Base-by-base conservation (phyloP, 495 filamentous ascomycete genomes). In the Penicillium lividum region DNA sequence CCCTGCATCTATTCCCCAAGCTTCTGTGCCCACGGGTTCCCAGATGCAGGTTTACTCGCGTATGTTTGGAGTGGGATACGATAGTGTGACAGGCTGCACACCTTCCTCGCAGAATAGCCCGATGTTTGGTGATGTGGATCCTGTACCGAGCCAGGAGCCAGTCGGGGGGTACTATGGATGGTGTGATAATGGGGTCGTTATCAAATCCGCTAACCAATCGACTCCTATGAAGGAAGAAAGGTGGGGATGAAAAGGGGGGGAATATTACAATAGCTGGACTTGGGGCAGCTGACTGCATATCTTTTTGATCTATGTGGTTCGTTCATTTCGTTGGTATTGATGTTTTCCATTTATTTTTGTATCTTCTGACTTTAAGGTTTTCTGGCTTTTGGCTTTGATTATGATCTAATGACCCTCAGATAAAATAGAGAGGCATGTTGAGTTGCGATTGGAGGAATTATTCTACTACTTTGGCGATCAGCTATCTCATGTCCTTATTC, bases 11-110 rank as follows among this genome's bases (percentile, higher is more conserved):
- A 22, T 22, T 22, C 22, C 22, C 22, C 22, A 22, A 22, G 22
- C 2, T 22, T 2, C 22, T 22, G 22, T 22, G 22, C 22, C 22
- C 22, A 22, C 2, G 22, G 22, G 22, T 2, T 22, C 22, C 22
- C 22, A 22, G 2, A 22, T 22, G 22, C 22, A 22, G 22, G 22
- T 22, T 22, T 22, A 22, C 22, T 22, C 22, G 22, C 22, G 22
- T 22, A 22, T 22, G 2, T 22, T 22, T 22, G 22, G 22, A 22
- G 22, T 22, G 22, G 64, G 68, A 51, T 54, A 65, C 18, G 50
- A 64, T 15, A 58, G 47, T 28, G 57, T 72, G 36, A 61, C 69
- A 57, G 68, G 70, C 58, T 71, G 68, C 43, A 61, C 69, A n/a
- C 60, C 62, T 50, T 53, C 59, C n/a, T 56, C 68, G 27, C 61